phyloP scores from a whole-genome alignment of 2,329 filamentous ascomycete genomes.

The Monosporascus sp. region DNA sequence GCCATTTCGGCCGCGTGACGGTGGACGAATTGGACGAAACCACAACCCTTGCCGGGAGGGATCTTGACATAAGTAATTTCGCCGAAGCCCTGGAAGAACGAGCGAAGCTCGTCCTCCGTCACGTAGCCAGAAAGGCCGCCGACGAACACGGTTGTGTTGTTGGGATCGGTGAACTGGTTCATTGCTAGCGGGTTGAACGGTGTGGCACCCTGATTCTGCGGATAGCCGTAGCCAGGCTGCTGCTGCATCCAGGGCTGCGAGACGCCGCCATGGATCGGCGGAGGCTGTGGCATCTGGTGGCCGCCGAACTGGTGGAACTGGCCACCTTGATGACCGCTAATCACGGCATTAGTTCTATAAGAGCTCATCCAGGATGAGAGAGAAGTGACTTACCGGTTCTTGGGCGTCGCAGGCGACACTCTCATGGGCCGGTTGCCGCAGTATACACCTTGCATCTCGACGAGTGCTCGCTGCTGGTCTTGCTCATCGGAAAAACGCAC shows the following conservation, averaged over 20 bases:
- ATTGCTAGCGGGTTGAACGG: slow-evolving; percentile 56
- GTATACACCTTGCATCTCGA: slow-evolving; percentile 99
- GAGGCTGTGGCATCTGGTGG: slow-evolving; percentile 34
- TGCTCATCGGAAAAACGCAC: slow-evolving; percentile 94
- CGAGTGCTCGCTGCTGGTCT: slow-evolving; percentile 91
- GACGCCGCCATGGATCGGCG: slow-evolving; percentile 37
- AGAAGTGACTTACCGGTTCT: slow-evolving; percentile 62
- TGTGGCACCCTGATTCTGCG: slow-evolving; percentile 26
- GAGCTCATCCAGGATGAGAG: background rate
- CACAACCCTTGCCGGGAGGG: slow-evolving; percentile 96
- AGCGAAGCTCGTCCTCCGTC: slow-evolving; percentile 98
- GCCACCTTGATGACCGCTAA: slow-evolving; percentile 35
- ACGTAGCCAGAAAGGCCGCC: slow-evolving; percentile 96
- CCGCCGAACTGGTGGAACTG: slow-evolving; percentile 31
- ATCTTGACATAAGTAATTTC: slow-evolving; percentile 99
- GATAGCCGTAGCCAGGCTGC: slow-evolving; percentile 29
- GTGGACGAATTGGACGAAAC: slow-evolving; percentile 98
- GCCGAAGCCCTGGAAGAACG: slow-evolving; percentile 99
- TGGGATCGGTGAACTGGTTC: slow-evolving; percentile 99
- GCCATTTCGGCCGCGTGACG: slow-evolving; percentile 99
- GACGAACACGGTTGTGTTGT: slow-evolving; percentile 99
- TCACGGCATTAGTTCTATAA: slow-evolving; percentile 4
- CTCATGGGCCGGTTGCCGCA: slow-evolving; percentile 98
- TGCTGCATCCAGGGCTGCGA: slow-evolving; percentile 34
- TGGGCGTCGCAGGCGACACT: slow-evolving; percentile 94